A percentile compares a stretch with the other conserved stretches of the same genome.
These are phyloP conservation scores for Echinosophora koreensis DNA, from an alignment of 306 rosid genomes.

Conservation along the genomic window DNA sequence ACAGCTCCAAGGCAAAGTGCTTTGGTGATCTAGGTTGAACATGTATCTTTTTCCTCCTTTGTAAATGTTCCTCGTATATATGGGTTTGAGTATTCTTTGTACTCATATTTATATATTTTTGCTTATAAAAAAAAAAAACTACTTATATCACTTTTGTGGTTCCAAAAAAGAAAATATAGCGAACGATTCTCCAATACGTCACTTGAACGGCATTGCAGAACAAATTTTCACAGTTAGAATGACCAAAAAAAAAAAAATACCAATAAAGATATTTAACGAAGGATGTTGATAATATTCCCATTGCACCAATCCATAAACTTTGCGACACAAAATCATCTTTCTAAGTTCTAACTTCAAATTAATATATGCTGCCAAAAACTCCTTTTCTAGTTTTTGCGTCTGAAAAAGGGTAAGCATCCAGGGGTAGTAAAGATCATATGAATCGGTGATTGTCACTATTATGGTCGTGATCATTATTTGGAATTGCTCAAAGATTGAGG, in stretches of 20 bases:
- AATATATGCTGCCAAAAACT: neutral
- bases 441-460: neutral
- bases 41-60: too few species aligned
- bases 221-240: neutral
- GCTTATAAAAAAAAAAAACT: too few species aligned
- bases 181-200: neutral
- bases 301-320: neutral
- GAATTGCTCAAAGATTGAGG: constrained; percentile 4
- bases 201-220: neutral
- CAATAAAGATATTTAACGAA: neutral
- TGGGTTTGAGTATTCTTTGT: too few species aligned
- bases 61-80: too few species aligned
- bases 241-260: neutral
- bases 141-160: neutral
- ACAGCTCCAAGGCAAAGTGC: too few species aligned
- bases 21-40: too few species aligned
- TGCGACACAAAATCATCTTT: neutral
- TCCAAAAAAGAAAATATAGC: neutral
- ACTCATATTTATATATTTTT: too few species aligned
- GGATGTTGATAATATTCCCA: neutral
- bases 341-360: neutral
- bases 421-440: neutral
- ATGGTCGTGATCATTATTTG: neutral
- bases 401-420: constrained; percentile 3
- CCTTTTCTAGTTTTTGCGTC: neutral